These are phyloP conservation scores for Phytophthora citricola DNA, from an alignment of 352 stramenopile species.

Conservation along the genomic window DNA sequence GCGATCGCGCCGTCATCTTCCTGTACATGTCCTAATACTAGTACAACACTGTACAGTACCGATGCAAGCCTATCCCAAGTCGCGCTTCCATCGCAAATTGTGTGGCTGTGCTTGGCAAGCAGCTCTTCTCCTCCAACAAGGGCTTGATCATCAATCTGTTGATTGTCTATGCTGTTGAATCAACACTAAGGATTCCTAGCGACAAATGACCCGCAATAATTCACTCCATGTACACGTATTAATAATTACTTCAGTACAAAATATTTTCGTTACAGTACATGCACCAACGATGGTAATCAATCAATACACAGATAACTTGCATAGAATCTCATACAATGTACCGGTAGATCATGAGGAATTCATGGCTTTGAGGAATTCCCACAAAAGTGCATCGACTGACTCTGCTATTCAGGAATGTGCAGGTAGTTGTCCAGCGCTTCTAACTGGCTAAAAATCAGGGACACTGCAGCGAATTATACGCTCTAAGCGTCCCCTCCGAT, in stretches of 20 bases:
- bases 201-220: not conserved
- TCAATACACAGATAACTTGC: no score
- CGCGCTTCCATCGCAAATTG: constrained; percentile 1
- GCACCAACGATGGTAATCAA: no score
- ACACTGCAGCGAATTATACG: not conserved
- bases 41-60: not conserved
- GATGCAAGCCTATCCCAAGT: constrained; percentile 1
- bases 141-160: no score
- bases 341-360: not conserved
- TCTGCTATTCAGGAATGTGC: not conserved
- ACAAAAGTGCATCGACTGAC: constrained; percentile 2
- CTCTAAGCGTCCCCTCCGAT: not conserved
- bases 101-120: not conserved
- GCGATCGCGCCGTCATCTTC: not conserved
- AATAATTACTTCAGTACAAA: no score
- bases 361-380: not conserved
- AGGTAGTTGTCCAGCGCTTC: no score
- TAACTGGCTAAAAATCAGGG: no score
- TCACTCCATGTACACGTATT: no score
- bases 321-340: no score
- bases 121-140: not conserved
- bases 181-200: not conserved
- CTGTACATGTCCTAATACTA: not conserved
- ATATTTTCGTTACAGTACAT: no score
- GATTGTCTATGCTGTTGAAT: not conserved